Evolutionary conservation across 2,329 filamentous ascomycete genomes (phyloP).

Genomic region (Penicillium sp.): DNA sequence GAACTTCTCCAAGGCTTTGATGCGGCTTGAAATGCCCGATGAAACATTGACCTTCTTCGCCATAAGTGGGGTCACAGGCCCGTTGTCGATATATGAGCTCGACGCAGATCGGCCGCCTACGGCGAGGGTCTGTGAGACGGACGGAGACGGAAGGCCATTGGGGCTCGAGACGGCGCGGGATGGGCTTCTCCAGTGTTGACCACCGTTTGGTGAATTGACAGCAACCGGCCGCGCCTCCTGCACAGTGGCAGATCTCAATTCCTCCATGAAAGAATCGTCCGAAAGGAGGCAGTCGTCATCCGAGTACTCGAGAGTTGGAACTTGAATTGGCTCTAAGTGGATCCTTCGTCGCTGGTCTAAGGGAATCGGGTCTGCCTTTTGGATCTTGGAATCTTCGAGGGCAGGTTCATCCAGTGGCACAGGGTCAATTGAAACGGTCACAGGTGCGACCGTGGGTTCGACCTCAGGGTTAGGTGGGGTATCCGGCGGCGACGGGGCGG

Average conservation of each 20-base stretch:
- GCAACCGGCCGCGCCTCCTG: constrained; percentile 79
- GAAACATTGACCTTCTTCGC: constrained; percentile 80
- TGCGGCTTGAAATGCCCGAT: constrained; percentile 88
- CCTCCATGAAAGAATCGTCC: constrained; percentile 81
- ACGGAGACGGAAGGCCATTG: constrained; percentile 26
- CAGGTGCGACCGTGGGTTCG: constrained; percentile 20
- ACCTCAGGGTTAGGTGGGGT: constrained; percentile 15
- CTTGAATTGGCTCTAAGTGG: constrained; percentile 55
- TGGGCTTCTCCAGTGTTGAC: constrained; percentile 36
- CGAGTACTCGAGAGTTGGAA: constrained; percentile 39
- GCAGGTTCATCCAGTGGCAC: constrained; percentile 23
- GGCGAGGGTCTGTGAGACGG: constrained; percentile 32
- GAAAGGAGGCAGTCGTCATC: constrained; percentile 45
- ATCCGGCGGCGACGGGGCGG: constrained; percentile 17
- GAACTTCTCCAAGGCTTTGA: constrained; percentile 86
- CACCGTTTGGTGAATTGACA: constrained; percentile 68
- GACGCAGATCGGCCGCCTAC: constrained; percentile 41
- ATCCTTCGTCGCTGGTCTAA: constrained; percentile 37
- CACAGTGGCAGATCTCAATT: constrained; percentile 76
- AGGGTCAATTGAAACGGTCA: constrained; percentile 19
- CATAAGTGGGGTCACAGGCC: constrained; percentile 45
- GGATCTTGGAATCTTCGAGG: constrained; percentile 22
- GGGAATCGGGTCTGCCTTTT: constrained; percentile 21
- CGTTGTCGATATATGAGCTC: constrained; percentile 33
- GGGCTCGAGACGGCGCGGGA: constrained; percentile 44